Conservation (phyloP, 2,329 filamentous ascomycete species). For the Simplicillium sp. region DNA sequence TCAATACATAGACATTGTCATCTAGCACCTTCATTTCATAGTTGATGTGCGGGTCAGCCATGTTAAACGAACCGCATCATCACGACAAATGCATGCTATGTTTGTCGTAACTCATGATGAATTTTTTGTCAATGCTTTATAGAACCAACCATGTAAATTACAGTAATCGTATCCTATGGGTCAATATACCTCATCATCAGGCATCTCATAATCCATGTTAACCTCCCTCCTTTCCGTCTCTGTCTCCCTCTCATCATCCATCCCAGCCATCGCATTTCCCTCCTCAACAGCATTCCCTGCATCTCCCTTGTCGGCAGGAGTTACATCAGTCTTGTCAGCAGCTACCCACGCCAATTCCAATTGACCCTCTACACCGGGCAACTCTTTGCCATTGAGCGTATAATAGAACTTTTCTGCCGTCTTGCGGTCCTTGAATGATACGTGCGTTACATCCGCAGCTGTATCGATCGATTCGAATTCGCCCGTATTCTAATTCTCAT, state of each 20-base stretch:
- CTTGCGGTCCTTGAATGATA: constrained; percentile 58
- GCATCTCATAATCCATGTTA: constrained; percentile 45
- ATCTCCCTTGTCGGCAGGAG: constrained; percentile 1
- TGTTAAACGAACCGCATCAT: no score
- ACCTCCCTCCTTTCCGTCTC: constrained; percentile 18
- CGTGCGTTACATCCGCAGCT: constrained; percentile 35
- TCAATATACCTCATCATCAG: constrained; percentile 37
- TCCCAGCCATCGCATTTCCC: constrained; percentile 10
- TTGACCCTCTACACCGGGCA: constrained; percentile 52
- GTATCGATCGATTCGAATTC: constrained; percentile 51
- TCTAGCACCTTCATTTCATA: no score
- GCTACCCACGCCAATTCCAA: constrained; percentile 62
- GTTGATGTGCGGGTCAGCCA: no score
- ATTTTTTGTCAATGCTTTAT: no score
- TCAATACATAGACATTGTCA: neutral
- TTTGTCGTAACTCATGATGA: no score
- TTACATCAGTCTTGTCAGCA: constrained; percentile 13
- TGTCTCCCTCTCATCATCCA: constrained; percentile 10
- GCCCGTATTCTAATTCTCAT: constrained; percentile 42
- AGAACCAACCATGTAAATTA: no score
- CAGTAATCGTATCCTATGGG: neutral
- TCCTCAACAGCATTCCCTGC: constrained; percentile 1
- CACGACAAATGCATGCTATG: no score
- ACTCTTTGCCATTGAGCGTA: constrained; percentile 42
- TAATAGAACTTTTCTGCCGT: constrained; percentile 64